A percentile compares a stretch with the other conserved stretches of the same genome.
Conservation (phyloP, 352 stramenopile genomes). For the Phytophthora gonapodyides region DNA sequence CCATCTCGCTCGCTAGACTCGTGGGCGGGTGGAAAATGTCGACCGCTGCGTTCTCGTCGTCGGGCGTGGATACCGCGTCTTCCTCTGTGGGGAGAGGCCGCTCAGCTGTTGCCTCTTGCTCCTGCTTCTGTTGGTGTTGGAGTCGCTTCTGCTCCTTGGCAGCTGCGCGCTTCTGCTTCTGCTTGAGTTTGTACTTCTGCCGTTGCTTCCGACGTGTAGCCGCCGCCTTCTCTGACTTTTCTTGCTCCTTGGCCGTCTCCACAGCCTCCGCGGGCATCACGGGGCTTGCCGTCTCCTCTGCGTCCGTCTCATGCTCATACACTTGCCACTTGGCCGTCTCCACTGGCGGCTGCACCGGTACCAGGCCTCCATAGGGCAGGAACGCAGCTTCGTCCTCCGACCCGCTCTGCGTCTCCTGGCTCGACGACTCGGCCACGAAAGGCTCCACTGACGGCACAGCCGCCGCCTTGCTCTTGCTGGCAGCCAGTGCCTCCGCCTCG, state of each 20-base stretch:
- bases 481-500: slow-evolving; percentile 26
- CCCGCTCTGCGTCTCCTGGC: slow-evolving; percentile 73
- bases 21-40: slow-evolving; percentile 51
- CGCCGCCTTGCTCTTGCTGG: slow-evolving; percentile 22
- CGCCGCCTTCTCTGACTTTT: slow-evolving; percentile 17
- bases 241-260: neutral
- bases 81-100: slow-evolving; percentile 12
- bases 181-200: slow-evolving; percentile 39
- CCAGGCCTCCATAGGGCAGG: slow-evolving; percentile 33
- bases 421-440: slow-evolving; percentile 51
- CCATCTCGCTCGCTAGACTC: slow-evolving; percentile 45
- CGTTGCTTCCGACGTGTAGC: slow-evolving; percentile 23
- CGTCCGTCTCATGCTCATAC: slow-evolving; percentile 19
- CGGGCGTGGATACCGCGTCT: slow-evolving; percentile 4
- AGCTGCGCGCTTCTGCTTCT: slow-evolving; percentile 28
- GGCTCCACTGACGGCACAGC: slow-evolving; percentile 6
- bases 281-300: slow-evolving; percentile 12
- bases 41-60: slow-evolving; percentile 24
- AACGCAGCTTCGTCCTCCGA: slow-evolving; percentile 60
- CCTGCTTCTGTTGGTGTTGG: slow-evolving; percentile 23
- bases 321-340: slow-evolving; percentile 22
- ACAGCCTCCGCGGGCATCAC: slow-evolving; percentile 22
- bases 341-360: slow-evolving; percentile 23
- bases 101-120: slow-evolving; percentile 4
- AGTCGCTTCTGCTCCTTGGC: slow-evolving; percentile 28